phyloP scores from a whole-genome alignment of 75 land plant species.

The Pseudotsuga menziesii region DNA sequence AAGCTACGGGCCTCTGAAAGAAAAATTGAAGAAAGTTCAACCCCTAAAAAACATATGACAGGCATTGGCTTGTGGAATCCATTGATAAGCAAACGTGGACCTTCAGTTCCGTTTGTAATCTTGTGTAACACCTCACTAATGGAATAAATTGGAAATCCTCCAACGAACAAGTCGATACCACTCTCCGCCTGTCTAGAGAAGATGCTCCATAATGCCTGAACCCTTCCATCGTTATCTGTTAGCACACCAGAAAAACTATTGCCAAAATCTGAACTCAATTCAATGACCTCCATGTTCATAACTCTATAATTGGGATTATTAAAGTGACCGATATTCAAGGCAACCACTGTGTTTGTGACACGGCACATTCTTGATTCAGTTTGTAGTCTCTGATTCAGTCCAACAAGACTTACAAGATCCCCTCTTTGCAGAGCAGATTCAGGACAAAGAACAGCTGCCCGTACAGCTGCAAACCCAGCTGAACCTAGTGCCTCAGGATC shows the following conservation, averaged over 20 bases:
- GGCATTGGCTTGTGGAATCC: slow-evolving; percentile 72
- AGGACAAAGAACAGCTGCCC: neutral
- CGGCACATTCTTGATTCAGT: slow-evolving; percentile 78
- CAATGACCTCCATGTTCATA: slow-evolving; percentile 95
- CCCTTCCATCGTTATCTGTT: slow-evolving; percentile 77
- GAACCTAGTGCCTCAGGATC: too few relatives aligned
- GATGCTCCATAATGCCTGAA: slow-evolving; percentile 89
- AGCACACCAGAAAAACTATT: slow-evolving; percentile 82
- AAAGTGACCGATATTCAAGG: slow-evolving; percentile 69
- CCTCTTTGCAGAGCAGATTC: slow-evolving; percentile 76
- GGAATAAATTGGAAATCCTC: slow-evolving; percentile 76
- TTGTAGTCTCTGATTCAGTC: slow-evolving; percentile 74
- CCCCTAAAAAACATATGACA: slow-evolving; percentile 66
- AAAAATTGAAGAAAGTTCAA: slow-evolving; percentile 84
- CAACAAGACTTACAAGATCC: slow-evolving; percentile 81
- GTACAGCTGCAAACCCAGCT: too few relatives aligned
- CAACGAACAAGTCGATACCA: slow-evolving; percentile 82
- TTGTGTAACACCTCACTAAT: slow-evolving; percentile 74
- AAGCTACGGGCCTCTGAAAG: slow-evolving; percentile 87
- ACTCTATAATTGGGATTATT: slow-evolving; percentile 84
- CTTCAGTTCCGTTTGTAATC: slow-evolving; percentile 55
- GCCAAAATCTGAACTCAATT: slow-evolving; percentile 82
- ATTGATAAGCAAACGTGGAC: slow-evolving; percentile 68
- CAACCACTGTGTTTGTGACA: slow-evolving; percentile 79
- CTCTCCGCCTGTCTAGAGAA: slow-evolving; percentile 85